Evolutionary conservation across 768 basidiomycete species (phyloP).

Genomic region (Asterophora lycoperdoides): DNA sequence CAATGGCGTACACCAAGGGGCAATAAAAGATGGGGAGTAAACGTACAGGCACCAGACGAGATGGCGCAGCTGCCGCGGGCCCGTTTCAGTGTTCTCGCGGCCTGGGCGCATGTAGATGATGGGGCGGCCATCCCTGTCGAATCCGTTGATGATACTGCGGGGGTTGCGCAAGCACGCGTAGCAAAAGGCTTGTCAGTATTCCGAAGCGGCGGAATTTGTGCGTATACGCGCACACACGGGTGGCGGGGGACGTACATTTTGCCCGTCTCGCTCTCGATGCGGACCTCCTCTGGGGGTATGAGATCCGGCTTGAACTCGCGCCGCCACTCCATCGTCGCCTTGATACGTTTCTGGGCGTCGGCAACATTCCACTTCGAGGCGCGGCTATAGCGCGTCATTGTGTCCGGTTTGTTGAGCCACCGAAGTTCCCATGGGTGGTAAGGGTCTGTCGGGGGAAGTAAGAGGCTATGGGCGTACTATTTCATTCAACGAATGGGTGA

Average conservation of each 20-base stretch:
- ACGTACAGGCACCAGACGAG: constrained; percentile 83
- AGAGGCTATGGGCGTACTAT: constrained; percentile 64
- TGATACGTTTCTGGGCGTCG: constrained; percentile 75
- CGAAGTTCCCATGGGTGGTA: constrained; percentile 75
- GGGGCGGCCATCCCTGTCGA: constrained; percentile 83
- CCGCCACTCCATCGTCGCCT: constrained; percentile 79
- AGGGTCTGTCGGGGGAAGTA: constrained; percentile 61
- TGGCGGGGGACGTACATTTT: constrained; percentile 62
- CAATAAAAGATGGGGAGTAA: neutral
- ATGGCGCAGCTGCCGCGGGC: constrained; percentile 77
- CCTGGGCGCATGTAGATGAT: constrained; percentile 89
- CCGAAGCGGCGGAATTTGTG: neutral
- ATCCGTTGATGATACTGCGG: constrained; percentile 72
- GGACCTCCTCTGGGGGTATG: constrained; percentile 76
- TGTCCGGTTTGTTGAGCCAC: constrained; percentile 71
- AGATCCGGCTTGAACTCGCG: constrained; percentile 82
- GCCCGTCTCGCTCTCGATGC: constrained; percentile 76
- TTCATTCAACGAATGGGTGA: neutral
- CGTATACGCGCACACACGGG: neutral
- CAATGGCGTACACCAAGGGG: neutral
- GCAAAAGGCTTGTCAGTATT: neutral
- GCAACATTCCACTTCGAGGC: constrained; percentile 80
- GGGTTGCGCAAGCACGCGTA: neutral
- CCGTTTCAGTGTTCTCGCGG: constrained; percentile 75
- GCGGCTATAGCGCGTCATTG: constrained; percentile 72